Base-by-base conservation (phyloP, 805 yeast species). In the Candida michaelii region DNA sequence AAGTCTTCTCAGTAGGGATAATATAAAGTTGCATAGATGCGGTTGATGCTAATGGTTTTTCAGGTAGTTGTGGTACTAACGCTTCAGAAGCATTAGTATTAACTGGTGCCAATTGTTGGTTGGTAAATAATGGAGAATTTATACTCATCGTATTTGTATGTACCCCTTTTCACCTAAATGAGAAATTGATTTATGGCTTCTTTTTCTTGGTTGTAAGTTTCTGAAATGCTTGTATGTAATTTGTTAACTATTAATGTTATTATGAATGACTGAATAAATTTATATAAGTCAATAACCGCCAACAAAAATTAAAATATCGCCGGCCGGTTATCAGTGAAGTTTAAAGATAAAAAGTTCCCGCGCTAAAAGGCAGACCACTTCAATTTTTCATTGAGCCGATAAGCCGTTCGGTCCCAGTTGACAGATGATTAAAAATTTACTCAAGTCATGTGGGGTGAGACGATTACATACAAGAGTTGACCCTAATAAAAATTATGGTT, bases 1-100 rank as follows among this genome's bases (percentile, higher is more conserved):
- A 64, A 30, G 75, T 80, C 27, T 85, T 86, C 59, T 90, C 98
- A 0, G 96, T 89, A 13, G 89, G 76, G 7, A 83, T 77, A 6
- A 89, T 63, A 52, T 78, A 86, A n/a, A 86, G 59, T 48, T 83
- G 79, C n/a, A 86, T 67, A 1, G 90, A 76, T 2, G 82, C 74
- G 0, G 85, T 76, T 39, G 77, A 80, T 2, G 81, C 76, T 40
- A 71, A 53, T 2, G 93, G 90, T 39, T 69, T 76, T 41, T 60
- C 72, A 44, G 74, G 86, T 44, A 72, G 69, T 61, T 63, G 79
- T 48, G 73, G 80, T 58, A 55, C 59, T 4, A 73, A 48, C 6
- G 50, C 34, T 11, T 50, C 55, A 16, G 39, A 37, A n/a, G 47
- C 43, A 18, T 36, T 36, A 8, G 48, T 42, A 3, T 51, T 52